Conservation (phyloP, 192 early-diverging fungal genomes). For the Coemansia biformis region DNA sequence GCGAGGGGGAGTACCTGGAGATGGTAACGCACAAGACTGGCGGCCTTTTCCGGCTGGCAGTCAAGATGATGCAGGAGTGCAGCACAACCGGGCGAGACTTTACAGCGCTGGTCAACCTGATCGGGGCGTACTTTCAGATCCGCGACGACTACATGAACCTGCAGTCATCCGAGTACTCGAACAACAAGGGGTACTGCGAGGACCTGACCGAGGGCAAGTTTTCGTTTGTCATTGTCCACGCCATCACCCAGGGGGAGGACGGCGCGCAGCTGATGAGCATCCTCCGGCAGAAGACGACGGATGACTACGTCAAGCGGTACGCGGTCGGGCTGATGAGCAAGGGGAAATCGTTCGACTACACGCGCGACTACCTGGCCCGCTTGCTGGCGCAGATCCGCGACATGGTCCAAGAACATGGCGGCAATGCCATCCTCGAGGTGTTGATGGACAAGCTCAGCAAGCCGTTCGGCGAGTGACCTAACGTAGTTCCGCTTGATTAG, state of each 20-base stretch:
- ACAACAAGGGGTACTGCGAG: constrained; percentile 97
- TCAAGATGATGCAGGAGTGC: constrained; percentile 87
- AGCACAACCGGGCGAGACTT: constrained; percentile 60
- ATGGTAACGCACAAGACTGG: constrained; percentile 99
- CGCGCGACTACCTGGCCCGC: constrained; percentile 53
- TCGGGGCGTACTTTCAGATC: constrained; percentile 95
- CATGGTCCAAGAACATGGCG: constrained; percentile 69
- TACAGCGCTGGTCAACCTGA: constrained; percentile 70
- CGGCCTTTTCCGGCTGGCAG: constrained; percentile 87
- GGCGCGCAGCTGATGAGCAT: constrained; percentile 76
- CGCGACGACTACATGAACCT: constrained; percentile 97
- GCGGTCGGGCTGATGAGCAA: constrained; percentile 77
- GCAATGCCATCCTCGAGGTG: constrained; percentile 62
- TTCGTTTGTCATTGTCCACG: constrained; percentile 90
- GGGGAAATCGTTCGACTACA: constrained; percentile 78
- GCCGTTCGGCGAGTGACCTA: constrained; percentile 11
- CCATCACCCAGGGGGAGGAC: constrained; percentile 55
- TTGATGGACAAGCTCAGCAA: constrained; percentile 47
- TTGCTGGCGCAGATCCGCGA: constrained; percentile 61
- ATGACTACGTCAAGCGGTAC: constrained; percentile 78
- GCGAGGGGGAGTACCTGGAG: constrained; percentile 84
- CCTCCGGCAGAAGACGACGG: constrained; percentile 77
- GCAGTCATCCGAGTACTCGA: constrained; percentile 75
- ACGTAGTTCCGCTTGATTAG: no score
- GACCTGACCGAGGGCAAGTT: constrained; percentile 99